Evolutionary conservation across 2,329 filamentous ascomycete genomes (phyloP).

Genomic region (Aureobasidium sp.): DNA sequence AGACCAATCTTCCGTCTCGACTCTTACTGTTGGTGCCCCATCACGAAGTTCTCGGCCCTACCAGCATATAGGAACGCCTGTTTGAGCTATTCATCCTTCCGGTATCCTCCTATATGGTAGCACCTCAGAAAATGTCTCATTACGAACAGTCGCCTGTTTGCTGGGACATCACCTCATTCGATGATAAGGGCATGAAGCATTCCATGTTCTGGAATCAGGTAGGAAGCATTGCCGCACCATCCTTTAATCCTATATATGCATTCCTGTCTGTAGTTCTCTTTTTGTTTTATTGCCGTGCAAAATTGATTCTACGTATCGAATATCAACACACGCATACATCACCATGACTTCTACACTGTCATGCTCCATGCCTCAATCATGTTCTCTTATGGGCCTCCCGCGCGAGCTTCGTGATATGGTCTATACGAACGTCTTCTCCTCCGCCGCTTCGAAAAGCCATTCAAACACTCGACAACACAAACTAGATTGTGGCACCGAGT

Average conservation of each 20-base stretch:
- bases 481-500: not conserved
- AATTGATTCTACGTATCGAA: not conserved
- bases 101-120: not conserved
- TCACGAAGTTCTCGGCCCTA: not conserved
- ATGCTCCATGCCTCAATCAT: not conserved
- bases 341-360: not conserved
- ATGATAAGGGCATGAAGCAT: not conserved
- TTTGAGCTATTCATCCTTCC: not conserved
- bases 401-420: constrained; percentile 7
- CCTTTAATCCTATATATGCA: not conserved
- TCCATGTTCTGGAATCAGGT: not conserved
- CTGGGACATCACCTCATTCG: not conserved
- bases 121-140: not conserved
- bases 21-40: not conserved
- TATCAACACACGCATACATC: not conserved
- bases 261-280: not conserved
- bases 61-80: not conserved
- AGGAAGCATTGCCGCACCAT: not conserved
- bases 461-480: not conserved
- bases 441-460: not conserved
- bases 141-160: not conserved
- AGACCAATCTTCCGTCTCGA: not conserved
- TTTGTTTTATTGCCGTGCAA: not conserved
- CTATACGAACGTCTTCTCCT: constrained; percentile 2
- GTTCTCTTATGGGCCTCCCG: not conserved